phyloP scores from a whole-genome alignment of 768 basidiomycete genomes.

The Tricholoma matsutake region DNA sequence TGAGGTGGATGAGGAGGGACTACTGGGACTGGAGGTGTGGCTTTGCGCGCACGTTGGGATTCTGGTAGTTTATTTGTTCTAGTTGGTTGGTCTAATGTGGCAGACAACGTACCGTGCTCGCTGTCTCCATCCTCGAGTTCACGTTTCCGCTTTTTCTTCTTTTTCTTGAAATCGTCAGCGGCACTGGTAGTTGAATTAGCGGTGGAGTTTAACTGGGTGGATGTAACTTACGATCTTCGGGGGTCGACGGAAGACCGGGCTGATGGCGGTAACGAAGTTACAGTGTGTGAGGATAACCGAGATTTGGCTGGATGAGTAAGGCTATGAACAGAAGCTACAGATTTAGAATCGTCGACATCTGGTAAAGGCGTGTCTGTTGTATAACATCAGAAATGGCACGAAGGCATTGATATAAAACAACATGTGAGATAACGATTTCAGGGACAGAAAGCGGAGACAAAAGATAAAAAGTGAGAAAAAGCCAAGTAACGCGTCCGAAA shows the following conservation, averaged over 20 bases:
- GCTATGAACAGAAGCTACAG: conserved; percentile 30
- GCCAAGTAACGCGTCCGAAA: conserved; percentile 13
- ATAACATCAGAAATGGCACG: background rate
- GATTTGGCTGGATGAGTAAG: conserved; percentile 34
- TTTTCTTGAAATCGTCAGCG: conserved; percentile 62
- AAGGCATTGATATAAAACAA: no score
- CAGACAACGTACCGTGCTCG: conserved; percentile 46
- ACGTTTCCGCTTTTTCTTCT: conserved; percentile 85
- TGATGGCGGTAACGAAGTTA: conserved; percentile 44
- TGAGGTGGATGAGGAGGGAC: conserved; percentile 35
- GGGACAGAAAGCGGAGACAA: conserved; percentile 3
- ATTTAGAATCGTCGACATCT: conserved; percentile 48
- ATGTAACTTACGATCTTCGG: conserved; percentile 52
- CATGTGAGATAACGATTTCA: background rate
- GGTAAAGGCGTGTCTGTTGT: conserved; percentile 43
- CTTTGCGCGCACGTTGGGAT: conserved; percentile 52
- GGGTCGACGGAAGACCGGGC: conserved; percentile 57
- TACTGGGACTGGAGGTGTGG: conserved; percentile 45
- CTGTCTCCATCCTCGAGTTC: conserved; percentile 70
- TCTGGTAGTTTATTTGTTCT: conserved; percentile 32
- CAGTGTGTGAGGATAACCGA: conserved; percentile 45
- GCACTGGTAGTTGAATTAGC: conserved; percentile 17
- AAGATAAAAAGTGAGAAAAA: conserved; percentile 13
- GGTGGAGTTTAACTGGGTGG: background rate
- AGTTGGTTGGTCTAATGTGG: conserved; percentile 7